Evolutionary conservation across 345 rosid species (phyloP).

Genomic region (Bruguiera parviflora): DNA sequence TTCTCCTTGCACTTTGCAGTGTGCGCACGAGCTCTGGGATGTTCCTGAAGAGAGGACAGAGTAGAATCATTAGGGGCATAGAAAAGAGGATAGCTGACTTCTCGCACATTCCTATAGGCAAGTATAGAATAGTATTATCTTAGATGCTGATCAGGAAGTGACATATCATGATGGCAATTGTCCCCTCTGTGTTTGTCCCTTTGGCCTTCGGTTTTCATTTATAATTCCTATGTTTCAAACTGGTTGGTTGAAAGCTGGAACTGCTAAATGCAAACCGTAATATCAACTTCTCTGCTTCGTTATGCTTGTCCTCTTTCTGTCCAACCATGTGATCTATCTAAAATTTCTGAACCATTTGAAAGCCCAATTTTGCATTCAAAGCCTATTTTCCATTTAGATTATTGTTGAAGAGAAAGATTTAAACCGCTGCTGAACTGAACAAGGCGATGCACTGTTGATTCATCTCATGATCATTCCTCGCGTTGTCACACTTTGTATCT

Average conservation of each 20-base stretch:
- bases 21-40: slow-evolving; percentile 94
- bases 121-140: slow-evolving; percentile 1
- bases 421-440: background rate
- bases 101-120: slow-evolving; percentile 77
- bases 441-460: background rate
- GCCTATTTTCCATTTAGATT: background rate
- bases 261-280: too few species aligned
- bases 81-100: slow-evolving; percentile 92
- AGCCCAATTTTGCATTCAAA: background rate
- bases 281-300: background rate
- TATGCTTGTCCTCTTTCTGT: too few species aligned
- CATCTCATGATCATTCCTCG: too few species aligned
- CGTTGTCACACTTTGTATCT: too few species aligned
- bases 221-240: too few species aligned
- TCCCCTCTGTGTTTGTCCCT: too few species aligned
- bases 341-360: background rate
- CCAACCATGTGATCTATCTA: too few species aligned
- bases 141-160: background rate
- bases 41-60: slow-evolving; percentile 73
- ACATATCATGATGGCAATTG: background rate
- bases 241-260: too few species aligned
- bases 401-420: background rate
- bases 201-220: too few species aligned
- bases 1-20: slow-evolving; percentile 36
- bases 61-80: slow-evolving; percentile 51